Percentiles rank a stretch among this genome's conserved stretches.
phyloP scores from a whole-genome alignment of 139 green algal genomes.

The Zygnema circumcarinatum region DNA sequence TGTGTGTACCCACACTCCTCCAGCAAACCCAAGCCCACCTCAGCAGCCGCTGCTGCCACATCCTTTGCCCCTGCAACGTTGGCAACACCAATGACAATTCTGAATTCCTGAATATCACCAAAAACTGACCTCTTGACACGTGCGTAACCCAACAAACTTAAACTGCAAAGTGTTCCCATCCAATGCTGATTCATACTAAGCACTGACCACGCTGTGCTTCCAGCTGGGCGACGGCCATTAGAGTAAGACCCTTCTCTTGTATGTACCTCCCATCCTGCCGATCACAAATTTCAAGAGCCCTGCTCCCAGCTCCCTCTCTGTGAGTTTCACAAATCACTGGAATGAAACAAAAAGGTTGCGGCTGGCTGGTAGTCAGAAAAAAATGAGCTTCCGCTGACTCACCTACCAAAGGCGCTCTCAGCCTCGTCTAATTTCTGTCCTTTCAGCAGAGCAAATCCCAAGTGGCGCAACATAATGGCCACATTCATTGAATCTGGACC shows the following conservation, averaged over 20 bases:
- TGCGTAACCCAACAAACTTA: no score
- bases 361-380: background rate
- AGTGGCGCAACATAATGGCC: background rate
- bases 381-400: background rate
- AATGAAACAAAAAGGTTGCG: no score
- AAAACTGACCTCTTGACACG: background rate
- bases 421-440: background rate
- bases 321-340: no score
- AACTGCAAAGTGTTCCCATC: no score
- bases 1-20: background rate
- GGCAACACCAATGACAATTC: no score
- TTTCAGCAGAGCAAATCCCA: background rate
- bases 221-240: background rate
- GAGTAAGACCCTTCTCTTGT: background rate
- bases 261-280: background rate
- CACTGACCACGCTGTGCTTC: background rate
- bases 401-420: background rate
- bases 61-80: background rate
- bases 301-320: background rate
- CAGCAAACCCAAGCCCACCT: background rate
- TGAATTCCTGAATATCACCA: background rate
- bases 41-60: background rate
- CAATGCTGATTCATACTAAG: no score
- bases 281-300: background rate
- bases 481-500: background rate